Conservation (phyloP, 805 yeast genomes). For the Grigorovia jiainica region DNA sequence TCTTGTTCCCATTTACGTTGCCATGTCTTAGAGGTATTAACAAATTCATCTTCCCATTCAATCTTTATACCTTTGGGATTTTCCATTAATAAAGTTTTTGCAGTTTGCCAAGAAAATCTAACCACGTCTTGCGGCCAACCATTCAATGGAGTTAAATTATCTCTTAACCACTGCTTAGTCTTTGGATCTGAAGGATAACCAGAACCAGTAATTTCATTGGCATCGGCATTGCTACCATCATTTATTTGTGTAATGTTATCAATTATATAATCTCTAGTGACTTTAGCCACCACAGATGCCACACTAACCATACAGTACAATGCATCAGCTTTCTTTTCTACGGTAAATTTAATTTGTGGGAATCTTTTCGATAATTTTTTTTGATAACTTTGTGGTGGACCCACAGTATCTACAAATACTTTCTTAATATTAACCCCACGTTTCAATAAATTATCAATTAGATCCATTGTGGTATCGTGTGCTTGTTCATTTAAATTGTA, state of each 20-base stretch:
- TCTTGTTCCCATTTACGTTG: conserved; percentile 17
- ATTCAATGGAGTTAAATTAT: conserved; percentile 56
- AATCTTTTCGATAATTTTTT: conserved; percentile 59
- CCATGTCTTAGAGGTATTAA: conserved; percentile 22
- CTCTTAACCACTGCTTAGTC: conserved; percentile 67
- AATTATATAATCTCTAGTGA: conserved; percentile 65
- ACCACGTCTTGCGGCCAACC: conserved; percentile 76
- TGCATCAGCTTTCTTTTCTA: conserved; percentile 92
- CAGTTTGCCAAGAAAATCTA: conserved; percentile 91
- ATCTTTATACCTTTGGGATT: conserved; percentile 40
- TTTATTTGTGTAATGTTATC: conserved; percentile 12
- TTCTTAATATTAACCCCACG: conserved; percentile 57
- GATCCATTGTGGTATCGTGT: conserved; percentile 80
- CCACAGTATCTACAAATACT: conserved; percentile 90
- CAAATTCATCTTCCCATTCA: conserved; percentile 46
- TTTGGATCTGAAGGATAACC: conserved; percentile 94
- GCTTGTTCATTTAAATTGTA: conserved; percentile 89
- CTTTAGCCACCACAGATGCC: conserved; percentile 94
- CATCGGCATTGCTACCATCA: not conserved
- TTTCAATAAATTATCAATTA: conserved; percentile 57
- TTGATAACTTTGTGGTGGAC: conserved; percentile 84
- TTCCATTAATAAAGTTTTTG: conserved; percentile 57
- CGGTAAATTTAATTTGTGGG: conserved; percentile 65
- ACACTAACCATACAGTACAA: conserved; percentile 86
- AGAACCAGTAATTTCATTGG: conserved; percentile 43